Conservation (phyloP, 2,329 filamentous ascomycete species). For the Epichloe sylvatica region DNA sequence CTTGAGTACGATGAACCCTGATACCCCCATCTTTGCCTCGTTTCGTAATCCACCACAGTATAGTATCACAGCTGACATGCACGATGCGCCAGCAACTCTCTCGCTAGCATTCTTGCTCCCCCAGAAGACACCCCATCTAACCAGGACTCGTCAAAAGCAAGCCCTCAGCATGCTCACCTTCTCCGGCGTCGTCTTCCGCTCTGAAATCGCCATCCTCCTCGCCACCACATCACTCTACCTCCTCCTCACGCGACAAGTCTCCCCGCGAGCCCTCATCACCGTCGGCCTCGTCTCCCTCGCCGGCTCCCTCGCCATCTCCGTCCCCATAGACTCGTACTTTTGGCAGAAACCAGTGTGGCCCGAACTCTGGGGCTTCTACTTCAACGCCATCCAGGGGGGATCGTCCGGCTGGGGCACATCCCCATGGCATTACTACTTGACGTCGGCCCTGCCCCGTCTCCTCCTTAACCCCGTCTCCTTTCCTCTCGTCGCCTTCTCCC, state of each 20-base stretch:
- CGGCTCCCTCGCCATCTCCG: constrained; percentile 54
- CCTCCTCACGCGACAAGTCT: constrained; percentile 40
- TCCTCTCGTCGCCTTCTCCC: constrained; percentile 39
- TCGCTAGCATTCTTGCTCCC: constrained; percentile 38
- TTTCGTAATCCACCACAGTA: neutral
- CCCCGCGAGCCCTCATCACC: constrained; percentile 44
- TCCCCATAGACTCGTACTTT: constrained; percentile 80
- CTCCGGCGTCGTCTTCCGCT: constrained; percentile 73
- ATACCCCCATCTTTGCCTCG: neutral
- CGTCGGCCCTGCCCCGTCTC: constrained; percentile 65
- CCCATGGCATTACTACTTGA: constrained; percentile 77
- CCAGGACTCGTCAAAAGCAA: constrained; percentile 38
- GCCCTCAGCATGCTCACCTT: constrained; percentile 65
- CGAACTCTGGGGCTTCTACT: constrained; percentile 77
- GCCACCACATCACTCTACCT: constrained; percentile 52
- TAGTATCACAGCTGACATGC: too few relatives aligned
- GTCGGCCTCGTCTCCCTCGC: constrained; percentile 51
- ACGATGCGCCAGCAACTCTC: constrained; percentile 41
- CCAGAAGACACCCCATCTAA: constrained; percentile 14
- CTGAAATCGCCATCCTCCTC: constrained; percentile 74
- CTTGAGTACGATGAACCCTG: constrained; percentile 45
- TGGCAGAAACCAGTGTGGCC: constrained; percentile 86
- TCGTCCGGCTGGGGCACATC: constrained; percentile 79
- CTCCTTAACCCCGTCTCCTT: constrained; percentile 64
- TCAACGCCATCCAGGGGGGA: constrained; percentile 74